Evolutionary conservation across 2,329 filamentous ascomycete species (phyloP).

Genomic region (Paracorniculantispora psalliotae): DNA sequence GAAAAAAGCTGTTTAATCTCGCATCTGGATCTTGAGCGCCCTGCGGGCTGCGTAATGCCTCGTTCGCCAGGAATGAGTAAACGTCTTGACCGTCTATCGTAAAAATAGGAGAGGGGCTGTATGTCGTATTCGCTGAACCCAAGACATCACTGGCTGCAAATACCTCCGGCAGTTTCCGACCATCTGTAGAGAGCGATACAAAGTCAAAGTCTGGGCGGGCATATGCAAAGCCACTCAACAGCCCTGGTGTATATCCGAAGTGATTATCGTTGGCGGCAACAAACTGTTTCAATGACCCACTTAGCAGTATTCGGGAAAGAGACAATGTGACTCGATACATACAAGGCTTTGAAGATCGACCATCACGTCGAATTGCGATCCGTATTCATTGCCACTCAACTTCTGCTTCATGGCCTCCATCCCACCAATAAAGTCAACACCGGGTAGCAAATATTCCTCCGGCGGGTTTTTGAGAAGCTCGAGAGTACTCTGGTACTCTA

Average conservation of each 20-base stretch:
- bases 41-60: not conserved
- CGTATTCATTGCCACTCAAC: constrained; percentile 14
- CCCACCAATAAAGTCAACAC: constrained; percentile 17
- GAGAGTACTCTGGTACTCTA: constrained; percentile 18
- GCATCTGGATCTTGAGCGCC: constrained; percentile 8
- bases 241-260: constrained; percentile 16
- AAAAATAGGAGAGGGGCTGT: not conserved
- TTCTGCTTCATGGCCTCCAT: constrained; percentile 17
- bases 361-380: constrained; percentile 16
- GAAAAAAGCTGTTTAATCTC: not conserved
- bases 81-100: constrained; percentile 6
- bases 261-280: constrained; percentile 15
- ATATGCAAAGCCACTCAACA: constrained; percentile 14
- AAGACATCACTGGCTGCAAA: not conserved
- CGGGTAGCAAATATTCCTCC: constrained; percentile 17
- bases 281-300: not conserved
- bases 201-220: constrained; percentile 4
- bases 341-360: constrained; percentile 15
- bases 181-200: constrained; percentile 16
- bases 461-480: constrained; percentile 17
- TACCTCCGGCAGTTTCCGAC: not conserved
- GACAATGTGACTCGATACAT: constrained; percentile 7
- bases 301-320: not conserved
- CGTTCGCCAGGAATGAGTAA: constrained; percentile 4
- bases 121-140: not conserved